Evolutionary conservation across 1,284 basidiomycete genomes (phyloP), one percentile per base, ranked within the genome.

Genomic region (Blastosporella zonata): DNA sequence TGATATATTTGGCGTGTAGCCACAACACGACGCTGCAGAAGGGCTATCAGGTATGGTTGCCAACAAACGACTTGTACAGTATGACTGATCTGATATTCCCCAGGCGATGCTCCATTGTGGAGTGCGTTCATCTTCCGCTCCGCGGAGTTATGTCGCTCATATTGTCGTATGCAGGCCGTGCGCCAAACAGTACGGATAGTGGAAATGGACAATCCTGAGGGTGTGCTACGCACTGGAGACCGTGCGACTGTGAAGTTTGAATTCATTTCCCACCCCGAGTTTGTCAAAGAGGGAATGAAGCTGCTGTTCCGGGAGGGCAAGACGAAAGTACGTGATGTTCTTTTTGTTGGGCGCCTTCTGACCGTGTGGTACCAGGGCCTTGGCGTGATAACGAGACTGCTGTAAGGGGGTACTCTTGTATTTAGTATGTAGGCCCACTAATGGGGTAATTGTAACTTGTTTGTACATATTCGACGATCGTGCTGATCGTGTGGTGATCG

Each of bases 1-100:
- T 52, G 3, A 34, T 6, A 39, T 31, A 23, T 27, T 15, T 33
- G 17, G 22, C 22, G 59, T 51, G 7, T 52, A 92, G 90, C 64
- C 93, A 97, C 66, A 92, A 93, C 61, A 94, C 92, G 23, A 96
- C 93, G 10, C 76, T 96, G 59, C 92, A 94, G 69, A 83, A 79
- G 61, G 90, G 90, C 59, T 96, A 96, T 60, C 92, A 94, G 69
- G 88, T 86, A 51, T 50, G 74, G 20, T 46, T 43, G 41, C 6
- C 40, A 15, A 15, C 33, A 34, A 34, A 15, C n/a, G n/a, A 29
- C 42, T 29, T 31, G 9, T 33, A 22, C 27, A 43, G 36, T 12
- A 13, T 22, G 13, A 23, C 29, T 4, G 17, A 31, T 18, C 54
- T 62, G 56, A 63, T 50, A 59, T 20, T 46, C 7, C 21, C 13